Conservation (phyloP, 2,329 filamentous ascomycete species). For the Fusarium camptoceras region DNA sequence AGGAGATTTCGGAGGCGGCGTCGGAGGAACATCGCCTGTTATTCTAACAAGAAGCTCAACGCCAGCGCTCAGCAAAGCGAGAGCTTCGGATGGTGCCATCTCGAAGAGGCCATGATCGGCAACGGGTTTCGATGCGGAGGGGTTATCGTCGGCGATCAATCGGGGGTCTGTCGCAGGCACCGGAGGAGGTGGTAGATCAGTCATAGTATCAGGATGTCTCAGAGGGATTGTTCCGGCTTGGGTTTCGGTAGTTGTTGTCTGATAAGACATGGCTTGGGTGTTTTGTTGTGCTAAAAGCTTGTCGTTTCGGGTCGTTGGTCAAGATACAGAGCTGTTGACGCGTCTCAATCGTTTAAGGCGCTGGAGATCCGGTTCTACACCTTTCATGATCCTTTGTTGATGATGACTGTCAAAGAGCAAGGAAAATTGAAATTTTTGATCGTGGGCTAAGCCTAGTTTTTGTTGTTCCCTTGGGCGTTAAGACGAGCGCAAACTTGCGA, state of each 20-base stretch:
- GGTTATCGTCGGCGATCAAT: conserved; percentile 46
- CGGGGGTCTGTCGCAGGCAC: conserved; percentile 55
- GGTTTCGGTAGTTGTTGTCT: conserved; percentile 39
- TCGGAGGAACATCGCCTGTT: conserved; percentile 83
- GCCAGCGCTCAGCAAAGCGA: conserved; percentile 80
- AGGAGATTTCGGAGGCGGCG: conserved; percentile 74
- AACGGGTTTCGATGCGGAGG: conserved; percentile 42
- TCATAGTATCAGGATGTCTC: conserved; percentile 42
- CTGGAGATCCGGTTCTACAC: conserved; percentile 41
- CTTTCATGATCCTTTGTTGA: conserved; percentile 47
- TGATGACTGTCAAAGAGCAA: conserved; percentile 18
- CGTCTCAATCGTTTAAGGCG: conserved; percentile 46
- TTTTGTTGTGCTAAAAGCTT: background rate
- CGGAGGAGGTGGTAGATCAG: conserved; percentile 55
- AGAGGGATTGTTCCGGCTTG: conserved; percentile 37
- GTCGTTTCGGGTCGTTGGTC: conserved; percentile 19
- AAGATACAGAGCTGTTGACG: conserved; percentile 43
- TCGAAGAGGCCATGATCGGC: conserved; percentile 75
- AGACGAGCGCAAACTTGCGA: conserved; percentile 43
- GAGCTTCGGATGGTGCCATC: conserved; percentile 77
- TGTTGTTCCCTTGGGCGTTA: conserved; percentile 35
- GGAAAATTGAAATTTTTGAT: conserved; percentile 17
- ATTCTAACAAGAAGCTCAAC: conserved; percentile 77
- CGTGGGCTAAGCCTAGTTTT: conserved; percentile 32
- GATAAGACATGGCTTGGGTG: conserved; percentile 42